Evolutionary conservation across 2,329 filamentous ascomycete genomes (phyloP).

Genomic region (Claviceps sorghi): DNA sequence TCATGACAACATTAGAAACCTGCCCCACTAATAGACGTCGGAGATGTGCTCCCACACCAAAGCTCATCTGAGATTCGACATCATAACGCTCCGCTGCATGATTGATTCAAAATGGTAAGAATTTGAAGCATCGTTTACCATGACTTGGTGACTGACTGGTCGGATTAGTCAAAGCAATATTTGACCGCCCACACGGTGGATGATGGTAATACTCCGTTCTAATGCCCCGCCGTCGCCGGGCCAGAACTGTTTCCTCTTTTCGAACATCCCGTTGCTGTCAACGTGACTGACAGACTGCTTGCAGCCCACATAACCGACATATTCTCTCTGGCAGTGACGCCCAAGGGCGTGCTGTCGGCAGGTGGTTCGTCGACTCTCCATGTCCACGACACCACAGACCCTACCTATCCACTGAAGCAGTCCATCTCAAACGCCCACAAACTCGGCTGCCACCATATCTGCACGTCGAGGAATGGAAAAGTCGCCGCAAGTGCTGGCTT

Average conservation of each 20-base stretch:
- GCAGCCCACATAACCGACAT: constrained; percentile 73
- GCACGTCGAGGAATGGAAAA: constrained; percentile 51
- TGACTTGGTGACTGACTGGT: neutral
- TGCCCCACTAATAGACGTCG: constrained; percentile 6
- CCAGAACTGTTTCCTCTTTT: neutral
- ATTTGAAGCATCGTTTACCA: neutral
- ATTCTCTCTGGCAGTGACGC: constrained; percentile 66
- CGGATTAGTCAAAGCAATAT: constrained; percentile 84
- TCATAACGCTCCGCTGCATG: neutral
- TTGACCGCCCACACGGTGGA: constrained; percentile 84
- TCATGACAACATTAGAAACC: neutral
- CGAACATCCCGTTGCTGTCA: neutral
- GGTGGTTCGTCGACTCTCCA: constrained; percentile 74
- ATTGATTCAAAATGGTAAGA: constrained; percentile 14
- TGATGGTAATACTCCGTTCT: constrained; percentile 43
- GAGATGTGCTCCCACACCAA: constrained; percentile 3
- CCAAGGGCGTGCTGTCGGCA: constrained; percentile 60
- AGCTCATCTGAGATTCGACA: neutral
- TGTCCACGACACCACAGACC: constrained; percentile 58
- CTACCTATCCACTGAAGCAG: constrained; percentile 64
- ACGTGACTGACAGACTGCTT: constrained; percentile 4
- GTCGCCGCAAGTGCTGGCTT: constrained; percentile 77
- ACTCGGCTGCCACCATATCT: constrained; percentile 82
- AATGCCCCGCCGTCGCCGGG: constrained; percentile 13
- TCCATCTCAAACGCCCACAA: constrained; percentile 68